Evolutionary conservation across 768 basidiomycete genomes (phyloP).

Genomic region (Kondoa subrosea): DNA sequence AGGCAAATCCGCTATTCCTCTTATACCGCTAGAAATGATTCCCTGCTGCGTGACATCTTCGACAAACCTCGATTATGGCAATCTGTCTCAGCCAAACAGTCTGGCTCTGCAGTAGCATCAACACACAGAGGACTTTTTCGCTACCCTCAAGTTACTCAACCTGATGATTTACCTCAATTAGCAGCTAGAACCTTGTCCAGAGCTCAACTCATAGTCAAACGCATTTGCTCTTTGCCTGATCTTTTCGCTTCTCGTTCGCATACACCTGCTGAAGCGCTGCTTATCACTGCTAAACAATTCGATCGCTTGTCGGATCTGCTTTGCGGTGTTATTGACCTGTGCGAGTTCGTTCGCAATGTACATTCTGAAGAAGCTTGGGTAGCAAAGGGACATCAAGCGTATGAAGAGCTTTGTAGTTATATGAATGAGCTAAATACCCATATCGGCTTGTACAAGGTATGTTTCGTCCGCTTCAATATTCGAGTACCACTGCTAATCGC

Average conservation of each 20-base stretch:
- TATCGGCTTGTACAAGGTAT: constrained; percentile 70
- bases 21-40: neutral
- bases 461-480: constrained; percentile 26
- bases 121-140: constrained; percentile 62
- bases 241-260: constrained; percentile 8
- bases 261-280: constrained; percentile 39
- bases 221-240: constrained; percentile 43
- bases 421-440: constrained; percentile 97
- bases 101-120: constrained; percentile 2
- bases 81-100: neutral
- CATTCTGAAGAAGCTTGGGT: constrained; percentile 79
- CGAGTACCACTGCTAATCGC: neutral
- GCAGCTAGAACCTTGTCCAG: constrained; percentile 63
- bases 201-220: constrained; percentile 63
- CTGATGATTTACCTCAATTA: constrained; percentile 51
- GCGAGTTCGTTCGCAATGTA: constrained; percentile 79
- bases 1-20: too few relatives aligned
- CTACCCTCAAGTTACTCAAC: constrained; percentile 53
- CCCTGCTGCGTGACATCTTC: neutral
- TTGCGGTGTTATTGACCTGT: constrained; percentile 89
- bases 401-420: constrained; percentile 82
- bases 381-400: constrained; percentile 63
- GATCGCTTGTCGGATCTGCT: constrained; percentile 91
- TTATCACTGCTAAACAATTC: constrained; percentile 37
- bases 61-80: neutral